phyloP scores from a whole-genome alignment of 169 alveolate genomes.

The Plasmodium vivax region DNA sequence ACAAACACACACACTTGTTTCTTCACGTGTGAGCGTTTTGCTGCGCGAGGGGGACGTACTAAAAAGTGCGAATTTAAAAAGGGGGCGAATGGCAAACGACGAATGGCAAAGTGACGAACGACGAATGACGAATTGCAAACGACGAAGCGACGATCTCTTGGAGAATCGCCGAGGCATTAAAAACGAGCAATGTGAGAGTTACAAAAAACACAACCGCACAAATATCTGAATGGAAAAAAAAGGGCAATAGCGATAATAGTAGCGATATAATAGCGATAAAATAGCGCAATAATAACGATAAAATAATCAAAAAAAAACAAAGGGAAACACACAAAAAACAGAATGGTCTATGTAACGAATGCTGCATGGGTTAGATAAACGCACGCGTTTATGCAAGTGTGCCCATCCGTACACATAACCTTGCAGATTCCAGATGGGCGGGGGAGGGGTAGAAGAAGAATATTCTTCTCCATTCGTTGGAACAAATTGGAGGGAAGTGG shows the following conservation, averaged over 20 bases:
- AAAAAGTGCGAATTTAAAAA: slow-evolving; percentile 6
- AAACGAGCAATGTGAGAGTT: slow-evolving; percentile 9
- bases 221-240: neutral
- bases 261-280: neutral
- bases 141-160: neutral
- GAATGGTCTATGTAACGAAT: neutral
- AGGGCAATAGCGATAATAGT: neutral
- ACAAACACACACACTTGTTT: neutral
- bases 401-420: neutral
- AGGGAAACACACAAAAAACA: neutral
- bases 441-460: neutral
- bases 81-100: neutral
- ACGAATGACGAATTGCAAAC: neutral
- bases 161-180: neutral
- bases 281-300: neutral
- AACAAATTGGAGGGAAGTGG: neutral
- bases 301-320: neutral
- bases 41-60: neutral
- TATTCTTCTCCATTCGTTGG: neutral
- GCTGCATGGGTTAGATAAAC: neutral
- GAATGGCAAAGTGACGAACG: neutral
- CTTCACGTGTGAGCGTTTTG: neutral
- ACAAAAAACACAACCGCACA: slow-evolving; percentile 57
- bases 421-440: neutral
- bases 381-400: neutral